Conservation (phyloP, 495 filamentous ascomycete genomes). For the Aspergillus incahuasiensis region DNA sequence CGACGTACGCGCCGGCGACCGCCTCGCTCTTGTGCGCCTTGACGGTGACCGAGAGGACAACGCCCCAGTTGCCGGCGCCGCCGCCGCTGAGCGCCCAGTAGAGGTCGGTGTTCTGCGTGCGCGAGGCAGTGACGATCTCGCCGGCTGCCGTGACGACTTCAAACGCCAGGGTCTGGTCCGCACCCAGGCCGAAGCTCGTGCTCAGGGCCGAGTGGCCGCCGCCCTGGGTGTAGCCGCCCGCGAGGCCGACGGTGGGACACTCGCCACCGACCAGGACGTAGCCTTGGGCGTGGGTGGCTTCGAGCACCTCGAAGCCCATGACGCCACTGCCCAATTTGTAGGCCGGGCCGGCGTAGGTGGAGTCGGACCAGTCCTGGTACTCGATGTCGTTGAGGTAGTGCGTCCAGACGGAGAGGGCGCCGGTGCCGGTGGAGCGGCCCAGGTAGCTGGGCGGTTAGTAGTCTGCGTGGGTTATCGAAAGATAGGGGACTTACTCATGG, state of each 20-base stretch:
- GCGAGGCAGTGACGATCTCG: constrained; percentile 48
- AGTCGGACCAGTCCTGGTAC: constrained; percentile 34
- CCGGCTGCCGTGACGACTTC: constrained; percentile 57
- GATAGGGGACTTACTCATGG: constrained; percentile 33
- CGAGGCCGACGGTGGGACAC: constrained; percentile 39
- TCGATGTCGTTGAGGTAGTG: constrained; percentile 49
- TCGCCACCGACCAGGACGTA: constrained; percentile 33
- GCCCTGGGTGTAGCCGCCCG: constrained; percentile 57
- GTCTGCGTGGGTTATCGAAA: neutral
- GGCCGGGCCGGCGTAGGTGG: constrained; percentile 45
- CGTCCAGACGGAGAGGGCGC: constrained; percentile 54
- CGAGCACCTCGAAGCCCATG: constrained; percentile 45
- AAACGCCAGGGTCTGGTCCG: constrained; percentile 59
- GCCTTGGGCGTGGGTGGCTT: constrained; percentile 33
- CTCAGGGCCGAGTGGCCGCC: constrained; percentile 59
- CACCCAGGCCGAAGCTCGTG: constrained; percentile 53
- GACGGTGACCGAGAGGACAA: constrained; percentile 52
- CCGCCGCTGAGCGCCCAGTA: constrained; percentile 69
- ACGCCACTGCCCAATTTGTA: constrained; percentile 55
- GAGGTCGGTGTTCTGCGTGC: constrained; percentile 51
- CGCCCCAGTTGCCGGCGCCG: constrained; percentile 59
- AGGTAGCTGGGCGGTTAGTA: constrained; percentile 34
- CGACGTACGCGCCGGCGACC: constrained; percentile 25
- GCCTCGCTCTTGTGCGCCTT: constrained; percentile 39
- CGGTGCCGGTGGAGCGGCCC: constrained; percentile 56